Percentiles rank a stretch among this genome's conserved stretches.
Conservation (phyloP, 2,329 filamentous ascomycete genomes). For the Trichoderma harzianum region DNA sequence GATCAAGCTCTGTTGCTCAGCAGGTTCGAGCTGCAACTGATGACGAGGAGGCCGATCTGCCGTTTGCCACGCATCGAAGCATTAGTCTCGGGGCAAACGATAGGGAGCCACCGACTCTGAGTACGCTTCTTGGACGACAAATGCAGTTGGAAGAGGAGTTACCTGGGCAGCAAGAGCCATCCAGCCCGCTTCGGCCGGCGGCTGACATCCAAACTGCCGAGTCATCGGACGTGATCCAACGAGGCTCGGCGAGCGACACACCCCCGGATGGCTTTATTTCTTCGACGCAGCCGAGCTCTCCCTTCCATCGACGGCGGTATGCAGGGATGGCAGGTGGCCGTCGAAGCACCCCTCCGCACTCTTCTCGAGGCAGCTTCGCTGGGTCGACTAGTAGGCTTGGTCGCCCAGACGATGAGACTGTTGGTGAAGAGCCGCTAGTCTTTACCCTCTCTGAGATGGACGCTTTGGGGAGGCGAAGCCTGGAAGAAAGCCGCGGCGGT, state of each 20-base stretch:
- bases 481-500: constrained; percentile 51
- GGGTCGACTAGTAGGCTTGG: constrained; percentile 38
- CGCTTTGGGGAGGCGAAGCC: constrained; percentile 53
- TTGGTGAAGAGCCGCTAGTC: constrained; percentile 66
- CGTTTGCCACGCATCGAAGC: constrained; percentile 62
- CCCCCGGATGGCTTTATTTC: constrained; percentile 45
- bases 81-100: constrained; percentile 66
- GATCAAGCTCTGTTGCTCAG: constrained; percentile 68
- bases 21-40: constrained; percentile 54
- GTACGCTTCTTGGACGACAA: constrained; percentile 53
- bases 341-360: constrained; percentile 43
- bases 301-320: constrained; percentile 47
- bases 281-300: constrained; percentile 40
- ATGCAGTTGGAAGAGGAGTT: constrained; percentile 32
- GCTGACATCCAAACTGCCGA: constrained; percentile 40
- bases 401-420: constrained; percentile 46
- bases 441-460: constrained; percentile 73
- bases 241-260: constrained; percentile 44
- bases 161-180: constrained; percentile 22
- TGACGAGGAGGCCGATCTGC: constrained; percentile 59
- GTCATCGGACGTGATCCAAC: constrained; percentile 39
- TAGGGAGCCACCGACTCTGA: constrained; percentile 62
- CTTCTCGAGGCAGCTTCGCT: constrained; percentile 45
- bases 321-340: constrained; percentile 39
- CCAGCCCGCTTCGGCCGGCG: constrained; percentile 39